These are phyloP conservation scores for Parasitella parasitica DNA, from an alignment of 371 early-diverging fungal genomes.

Conservation along the genomic window DNA sequence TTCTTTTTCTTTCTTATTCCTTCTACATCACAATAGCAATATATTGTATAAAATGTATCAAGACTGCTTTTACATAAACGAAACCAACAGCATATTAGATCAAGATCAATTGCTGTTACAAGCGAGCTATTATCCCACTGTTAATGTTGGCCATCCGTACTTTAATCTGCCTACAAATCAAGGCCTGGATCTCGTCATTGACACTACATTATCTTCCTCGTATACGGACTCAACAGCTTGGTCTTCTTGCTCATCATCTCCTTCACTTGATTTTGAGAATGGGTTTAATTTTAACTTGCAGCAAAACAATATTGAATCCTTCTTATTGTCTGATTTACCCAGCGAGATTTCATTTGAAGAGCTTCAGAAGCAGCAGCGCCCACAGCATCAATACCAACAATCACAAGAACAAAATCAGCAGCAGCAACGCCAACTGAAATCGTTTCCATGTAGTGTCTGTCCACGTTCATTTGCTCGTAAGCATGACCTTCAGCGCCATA, in stretches of 20 bases:
- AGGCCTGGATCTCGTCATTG: not conserved
- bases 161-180: not conserved
- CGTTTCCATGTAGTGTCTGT: conserved; percentile 24
- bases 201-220: not conserved
- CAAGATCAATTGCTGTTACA: not conserved
- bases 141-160: not conserved
- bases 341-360: not conserved
- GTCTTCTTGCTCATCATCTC: not conserved
- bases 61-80: not conserved
- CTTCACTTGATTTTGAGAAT: not conserved
- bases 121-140: not conserved
- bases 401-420: not conserved
- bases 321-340: not conserved
- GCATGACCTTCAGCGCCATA: conserved; percentile 50
- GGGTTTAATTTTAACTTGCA: not conserved
- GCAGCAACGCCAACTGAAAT: not conserved
- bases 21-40: not conserved
- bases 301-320: not conserved
- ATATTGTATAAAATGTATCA: not conserved
- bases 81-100: not conserved
- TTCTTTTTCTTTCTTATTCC: not conserved
- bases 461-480: conserved; percentile 43
- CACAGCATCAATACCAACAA: not conserved
- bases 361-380: not conserved
- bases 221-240: not conserved